Conservation (phyloP, 495 filamentous ascomycete species). For the Hypoxylon crocopeplum region DNA sequence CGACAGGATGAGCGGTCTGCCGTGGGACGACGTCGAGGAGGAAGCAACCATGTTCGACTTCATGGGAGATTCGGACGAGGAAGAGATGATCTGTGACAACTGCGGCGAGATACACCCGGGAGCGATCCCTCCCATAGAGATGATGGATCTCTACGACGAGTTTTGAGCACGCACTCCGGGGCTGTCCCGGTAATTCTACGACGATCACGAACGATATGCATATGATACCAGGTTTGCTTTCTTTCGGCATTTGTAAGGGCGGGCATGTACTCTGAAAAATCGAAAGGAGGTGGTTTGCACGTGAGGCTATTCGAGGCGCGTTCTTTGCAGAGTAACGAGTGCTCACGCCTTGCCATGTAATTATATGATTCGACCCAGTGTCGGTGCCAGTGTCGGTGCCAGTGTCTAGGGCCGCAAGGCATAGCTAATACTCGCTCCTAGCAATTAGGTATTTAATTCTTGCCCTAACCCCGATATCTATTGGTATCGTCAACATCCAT, state of each 20-base stretch:
- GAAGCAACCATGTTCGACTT: slow-evolving; percentile 41
- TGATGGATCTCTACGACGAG: slow-evolving; percentile 40
- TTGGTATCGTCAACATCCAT: too few species aligned
- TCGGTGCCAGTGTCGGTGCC: too few species aligned
- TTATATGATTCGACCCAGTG: too few species aligned
- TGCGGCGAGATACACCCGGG: slow-evolving; percentile 47
- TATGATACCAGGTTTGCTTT: slow-evolving; percentile 40
- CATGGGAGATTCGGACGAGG: slow-evolving; percentile 38
- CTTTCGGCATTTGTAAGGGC: slow-evolving; percentile 22
- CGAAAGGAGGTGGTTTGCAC: not conserved
- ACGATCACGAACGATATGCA: slow-evolving; percentile 34
- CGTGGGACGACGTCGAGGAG: slow-evolving; percentile 41
- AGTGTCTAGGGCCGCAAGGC: too few species aligned
- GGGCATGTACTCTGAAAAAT: not conserved
- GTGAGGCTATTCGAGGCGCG: too few species aligned
- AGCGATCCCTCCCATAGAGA: slow-evolving; percentile 33
- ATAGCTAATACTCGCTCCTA: too few species aligned
- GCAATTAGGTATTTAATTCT: too few species aligned
- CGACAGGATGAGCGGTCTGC: slow-evolving; percentile 45
- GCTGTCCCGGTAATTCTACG: slow-evolving; percentile 9
- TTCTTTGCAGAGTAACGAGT: too few species aligned
- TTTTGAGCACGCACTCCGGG: slow-evolving; percentile 1
- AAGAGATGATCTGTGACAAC: slow-evolving; percentile 41
- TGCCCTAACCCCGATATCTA: too few species aligned
- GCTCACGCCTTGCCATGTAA: too few species aligned